phyloP scores from a whole-genome alignment of 176 grass and related monocot genomes.

The Oryza brachyantha region DNA sequence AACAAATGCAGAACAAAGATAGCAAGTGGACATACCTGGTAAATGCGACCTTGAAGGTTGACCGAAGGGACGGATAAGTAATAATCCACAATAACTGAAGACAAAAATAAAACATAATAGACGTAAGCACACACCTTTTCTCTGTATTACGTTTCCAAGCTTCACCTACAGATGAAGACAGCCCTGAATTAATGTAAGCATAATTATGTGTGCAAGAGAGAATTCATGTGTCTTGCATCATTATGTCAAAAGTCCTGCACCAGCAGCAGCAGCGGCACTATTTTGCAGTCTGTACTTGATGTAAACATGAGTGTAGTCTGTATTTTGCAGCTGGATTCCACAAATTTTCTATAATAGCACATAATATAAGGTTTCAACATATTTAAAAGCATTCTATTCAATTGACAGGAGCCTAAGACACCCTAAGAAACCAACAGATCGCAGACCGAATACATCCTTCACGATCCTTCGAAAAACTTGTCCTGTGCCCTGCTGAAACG shows the following conservation, averaged over 20 bases:
- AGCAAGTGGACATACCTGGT: conserved; percentile 48
- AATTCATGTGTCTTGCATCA: not conserved
- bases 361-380: not conserved
- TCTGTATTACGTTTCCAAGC: conserved; percentile 78
- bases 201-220: not conserved
- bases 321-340: not conserved
- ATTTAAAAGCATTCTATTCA: not conserved
- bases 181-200: conserved; percentile 10
- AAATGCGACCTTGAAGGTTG: conserved; percentile 62
- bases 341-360: not conserved
- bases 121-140: conserved; percentile 61
- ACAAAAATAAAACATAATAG: conserved; percentile 25
- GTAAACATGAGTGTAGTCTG: not conserved
- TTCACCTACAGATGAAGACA: conserved; percentile 55
- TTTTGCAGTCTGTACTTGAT: no score
- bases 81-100: conserved; percentile 23
- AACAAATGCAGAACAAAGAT: not conserved
- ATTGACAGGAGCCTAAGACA: not conserved
- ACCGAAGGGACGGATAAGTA: conserved; percentile 33
- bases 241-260: not conserved
- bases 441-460: not conserved
- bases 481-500: not conserved
- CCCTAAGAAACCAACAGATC: not conserved
- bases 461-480: not conserved
- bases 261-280: not conserved